Conservation (phyloP, 2,329 filamentous ascomycete genomes). For the Tolypocladium ophioglossoides region DNA sequence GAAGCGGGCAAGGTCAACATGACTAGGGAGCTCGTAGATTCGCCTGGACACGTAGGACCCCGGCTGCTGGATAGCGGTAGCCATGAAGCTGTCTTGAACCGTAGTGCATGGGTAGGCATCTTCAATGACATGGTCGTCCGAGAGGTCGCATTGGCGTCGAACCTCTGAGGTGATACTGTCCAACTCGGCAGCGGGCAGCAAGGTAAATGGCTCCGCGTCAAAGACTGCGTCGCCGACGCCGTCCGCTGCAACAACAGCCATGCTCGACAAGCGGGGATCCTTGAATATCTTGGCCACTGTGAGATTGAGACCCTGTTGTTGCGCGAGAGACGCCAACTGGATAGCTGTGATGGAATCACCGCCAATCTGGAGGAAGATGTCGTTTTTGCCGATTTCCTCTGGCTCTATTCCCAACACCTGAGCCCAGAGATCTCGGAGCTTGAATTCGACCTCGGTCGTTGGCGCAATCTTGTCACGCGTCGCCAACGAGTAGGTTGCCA, state of each 20-base stretch:
- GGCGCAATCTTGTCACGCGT: neutral
- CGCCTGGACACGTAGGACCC: neutral
- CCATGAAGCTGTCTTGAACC: neutral
- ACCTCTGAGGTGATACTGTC: neutral
- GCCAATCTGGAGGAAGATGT: neutral
- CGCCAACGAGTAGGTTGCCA: neutral
- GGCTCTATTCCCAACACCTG: neutral
- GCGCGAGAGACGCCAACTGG: neutral
- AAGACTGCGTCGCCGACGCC: neutral
- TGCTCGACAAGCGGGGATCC: neutral
- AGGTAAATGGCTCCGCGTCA: neutral
- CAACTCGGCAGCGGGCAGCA: neutral
- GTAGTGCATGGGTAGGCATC: neutral
- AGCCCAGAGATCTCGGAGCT: neutral
- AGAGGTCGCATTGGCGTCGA: neutral
- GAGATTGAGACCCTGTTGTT: neutral
- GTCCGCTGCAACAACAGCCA: neutral
- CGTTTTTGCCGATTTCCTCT: neutral
- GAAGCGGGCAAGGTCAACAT: neutral
- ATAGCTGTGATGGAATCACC: neutral
- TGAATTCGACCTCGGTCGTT: neutral
- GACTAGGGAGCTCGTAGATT: neutral
- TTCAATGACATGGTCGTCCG: neutral
- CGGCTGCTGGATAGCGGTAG: neutral
- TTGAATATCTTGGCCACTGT: neutral